Percentiles rank a stretch among this genome's conserved stretches.
phyloP scores from a whole-genome alignment of 148 eudicot genomes.

The Chenopodium quinoa region DNA sequence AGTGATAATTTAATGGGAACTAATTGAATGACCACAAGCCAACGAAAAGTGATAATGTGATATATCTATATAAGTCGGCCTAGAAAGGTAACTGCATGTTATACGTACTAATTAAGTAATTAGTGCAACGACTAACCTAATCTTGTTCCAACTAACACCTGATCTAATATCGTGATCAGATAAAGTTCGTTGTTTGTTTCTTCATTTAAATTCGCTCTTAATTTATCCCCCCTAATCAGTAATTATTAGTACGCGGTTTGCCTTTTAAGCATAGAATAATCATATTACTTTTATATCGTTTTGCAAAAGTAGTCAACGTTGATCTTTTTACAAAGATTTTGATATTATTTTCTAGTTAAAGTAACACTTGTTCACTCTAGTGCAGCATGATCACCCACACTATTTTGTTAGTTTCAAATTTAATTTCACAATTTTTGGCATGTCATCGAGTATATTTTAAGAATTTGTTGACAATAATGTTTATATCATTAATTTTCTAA shows the following conservation, averaged over 20 bases:
- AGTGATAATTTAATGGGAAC: too few relatives aligned
- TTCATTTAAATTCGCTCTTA: background rate
- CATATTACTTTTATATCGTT: background rate
- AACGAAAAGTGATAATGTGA: too few relatives aligned
- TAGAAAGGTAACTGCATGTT: too few relatives aligned
- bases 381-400: background rate
- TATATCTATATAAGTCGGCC: too few relatives aligned
- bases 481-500: too few relatives aligned
- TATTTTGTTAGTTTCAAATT: background rate
- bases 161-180: background rate
- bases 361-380: background rate
- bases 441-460: too few relatives aligned
- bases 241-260: background rate
- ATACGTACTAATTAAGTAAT: background rate
- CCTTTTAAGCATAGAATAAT: background rate
- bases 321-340: too few relatives aligned
- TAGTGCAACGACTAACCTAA: conserved; percentile 12
- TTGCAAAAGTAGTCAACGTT: background rate
- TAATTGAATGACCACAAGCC: too few relatives aligned
- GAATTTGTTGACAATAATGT: too few relatives aligned
- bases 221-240: background rate
- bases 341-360: too few relatives aligned
- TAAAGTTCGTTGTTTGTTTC: background rate
- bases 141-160: conserved; percentile 7
- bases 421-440: background rate